These are phyloP conservation scores for Trametes cingulata DNA, from an alignment of 768 basidiomycete genomes.

Conservation along the genomic window DNA sequence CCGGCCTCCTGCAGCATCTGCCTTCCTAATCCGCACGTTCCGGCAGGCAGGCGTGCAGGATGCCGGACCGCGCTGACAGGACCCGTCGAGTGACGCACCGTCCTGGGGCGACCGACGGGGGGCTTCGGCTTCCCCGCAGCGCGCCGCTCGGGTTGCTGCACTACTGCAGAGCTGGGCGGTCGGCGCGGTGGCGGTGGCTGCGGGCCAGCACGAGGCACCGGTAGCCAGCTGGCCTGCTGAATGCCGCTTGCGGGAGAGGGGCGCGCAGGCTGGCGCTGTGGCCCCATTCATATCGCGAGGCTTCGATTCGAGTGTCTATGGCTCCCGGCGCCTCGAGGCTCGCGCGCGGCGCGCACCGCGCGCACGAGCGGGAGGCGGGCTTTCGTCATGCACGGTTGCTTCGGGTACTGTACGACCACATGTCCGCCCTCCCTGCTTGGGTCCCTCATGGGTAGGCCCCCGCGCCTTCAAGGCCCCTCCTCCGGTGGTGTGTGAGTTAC, in stretches of 20 bases:
- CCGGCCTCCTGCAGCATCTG: not conserved
- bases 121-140: constrained; percentile 4
- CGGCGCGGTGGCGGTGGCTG: constrained; percentile 1
- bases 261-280: not conserved
- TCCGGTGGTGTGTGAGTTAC: too few relatives aligned
- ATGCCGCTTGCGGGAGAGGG: not conserved
- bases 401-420: not conserved
- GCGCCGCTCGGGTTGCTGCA: not conserved
- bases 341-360: too few relatives aligned
- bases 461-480: too few relatives aligned
- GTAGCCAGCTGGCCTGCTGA: too few relatives aligned
- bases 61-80: too few relatives aligned
- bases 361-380: not conserved
- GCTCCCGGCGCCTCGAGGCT: not conserved
- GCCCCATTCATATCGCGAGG: not conserved
- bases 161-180: too few relatives aligned
- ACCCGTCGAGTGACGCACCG: too few relatives aligned
- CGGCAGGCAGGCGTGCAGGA: too few relatives aligned
- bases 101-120: too few relatives aligned
- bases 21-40: not conserved
- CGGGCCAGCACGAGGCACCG: not conserved
- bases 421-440: too few relatives aligned
- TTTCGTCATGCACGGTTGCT: not conserved
- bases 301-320: not conserved
- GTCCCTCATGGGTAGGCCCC: too few relatives aligned